Evolutionary conservation across 305 asterid genomes (phyloP), one percentile per base, ranked within the genome.

Genomic region (Ilex paraguariensis): DNA sequence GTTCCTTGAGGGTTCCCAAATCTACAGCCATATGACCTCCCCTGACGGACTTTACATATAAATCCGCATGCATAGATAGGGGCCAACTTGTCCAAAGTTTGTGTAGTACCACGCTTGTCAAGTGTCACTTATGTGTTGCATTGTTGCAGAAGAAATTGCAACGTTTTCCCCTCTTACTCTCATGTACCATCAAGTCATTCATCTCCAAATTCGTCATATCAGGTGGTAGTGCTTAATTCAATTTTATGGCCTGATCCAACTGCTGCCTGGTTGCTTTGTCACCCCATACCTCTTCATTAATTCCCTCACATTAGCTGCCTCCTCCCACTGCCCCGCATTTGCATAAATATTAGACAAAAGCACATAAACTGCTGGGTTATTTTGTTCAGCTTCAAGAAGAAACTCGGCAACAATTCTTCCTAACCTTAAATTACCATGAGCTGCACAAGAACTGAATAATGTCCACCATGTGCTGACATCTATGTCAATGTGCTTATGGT

Each of bases 401-500:
- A 80, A 50, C 7, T 78, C 75, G 0, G 90, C 96, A 56, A 79
- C 70, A 15, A 82, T 71, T 66, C 77, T 73, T 52, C 91, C 96
- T 79, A 90, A 57, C 65, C 75, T 81, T 48, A 88, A 32, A 61
- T 86, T 69, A 3, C 87, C 95, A 76, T 84, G 85, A 48, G 86
- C 82, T 11, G 74, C 88, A 46, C 91, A 91, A 0, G 75, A 84
- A 73, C 96, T 87, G 49, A 91, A 74, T 39, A 91, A 72, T 7
- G 89, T 71, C 97, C 95, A 87, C 95, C 93, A 91, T 40, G 86
- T 82, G 50, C 72, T 62, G 7, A 88, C 66, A 57, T 86, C 89
- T 30, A 87, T 52, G 69, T 66, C 77, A 21, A 67, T 46, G 30
- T 78, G 80, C 68, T 70, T 52, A 60, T 55, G 71, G 65, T 65